Conservation (phyloP, 371 early-diverging fungal genomes). For the Mortierella sp. region DNA sequence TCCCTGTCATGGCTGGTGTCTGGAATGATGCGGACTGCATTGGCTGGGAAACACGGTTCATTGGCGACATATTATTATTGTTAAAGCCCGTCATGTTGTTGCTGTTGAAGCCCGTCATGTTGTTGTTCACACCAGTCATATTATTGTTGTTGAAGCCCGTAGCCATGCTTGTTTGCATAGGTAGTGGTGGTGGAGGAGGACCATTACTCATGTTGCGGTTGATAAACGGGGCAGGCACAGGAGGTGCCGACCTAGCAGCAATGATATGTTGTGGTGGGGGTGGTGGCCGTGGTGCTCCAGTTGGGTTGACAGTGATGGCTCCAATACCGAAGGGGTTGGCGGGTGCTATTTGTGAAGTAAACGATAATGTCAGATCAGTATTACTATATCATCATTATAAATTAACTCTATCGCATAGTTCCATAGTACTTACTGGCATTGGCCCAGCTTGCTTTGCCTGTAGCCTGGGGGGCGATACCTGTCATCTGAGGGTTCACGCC, state of each 20-base stretch:
- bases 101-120: constrained; percentile 27
- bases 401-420: too few species aligned
- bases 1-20: constrained; percentile 46
- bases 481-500: constrained; percentile 44
- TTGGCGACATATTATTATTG: constrained; percentile 11
- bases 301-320: constrained; percentile 49
- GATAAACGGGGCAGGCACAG: constrained; percentile 47
- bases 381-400: background rate
- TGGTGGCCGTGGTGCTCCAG: constrained; percentile 19
- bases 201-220: constrained; percentile 50
- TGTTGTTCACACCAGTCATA: constrained; percentile 35
- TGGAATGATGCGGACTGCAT: constrained; percentile 42
- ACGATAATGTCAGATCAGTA: background rate
- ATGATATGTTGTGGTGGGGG: constrained; percentile 39
- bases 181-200: constrained; percentile 55
- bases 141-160: constrained; percentile 50
- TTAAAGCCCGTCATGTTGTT: constrained; percentile 41
- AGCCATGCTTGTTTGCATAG: constrained; percentile 52
- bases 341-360: constrained; percentile 51
- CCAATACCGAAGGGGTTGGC: constrained; percentile 68
- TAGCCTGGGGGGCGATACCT: constrained; percentile 59
- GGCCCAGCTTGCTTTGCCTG: constrained; percentile 66
- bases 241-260: constrained; percentile 45
- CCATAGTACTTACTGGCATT: constrained; percentile 61
- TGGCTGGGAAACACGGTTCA: constrained; percentile 33